Base-by-base conservation (phyloP, 2,329 filamentous ascomycete species). In the Elsinoe fawcettii region DNA sequence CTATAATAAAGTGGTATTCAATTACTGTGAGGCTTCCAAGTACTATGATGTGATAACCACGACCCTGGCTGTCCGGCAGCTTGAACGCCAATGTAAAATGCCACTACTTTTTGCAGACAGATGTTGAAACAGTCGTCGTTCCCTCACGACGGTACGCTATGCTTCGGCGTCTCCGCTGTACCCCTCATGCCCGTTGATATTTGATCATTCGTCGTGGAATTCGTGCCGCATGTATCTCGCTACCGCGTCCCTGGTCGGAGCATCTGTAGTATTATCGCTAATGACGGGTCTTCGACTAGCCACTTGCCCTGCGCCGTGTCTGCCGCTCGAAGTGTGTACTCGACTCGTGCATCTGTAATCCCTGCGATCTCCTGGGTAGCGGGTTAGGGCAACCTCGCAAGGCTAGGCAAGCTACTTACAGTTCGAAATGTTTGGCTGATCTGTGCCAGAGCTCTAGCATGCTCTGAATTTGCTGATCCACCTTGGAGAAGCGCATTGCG, bases 281-380 rank as follows among this genome's bases (percentile, higher is more conserved):
- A 69, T 6, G 77, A 73, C 2, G 82, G 82, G 64, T 85, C 82
- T 60, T 85, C 82, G 36, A 71, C 70, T 44, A 84, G 71, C 81
- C 82, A 85, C 70, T 83, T 82, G 37, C 80, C 78, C 61, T 80
- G 79, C 41, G 77, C 71, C 43, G 72, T 64, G 64, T 85, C 82
- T 39, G 79, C 76, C 23, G 74, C 71, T 60, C 78, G 76, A 16
- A 85, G 74, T 27, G 79, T 78, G 57, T 76, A 73, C 54, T 81
- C 73, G 49, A 84, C 78, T 61, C 79, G 72, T 46, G 75, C 72
- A 62, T 85, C 80, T 12, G 81, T 83, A 60, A 84, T 75, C 23
- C 74, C 73, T 12, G 74, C 71, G 44, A 84, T 70, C 66, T 85
- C 82, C 78, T 85, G 64, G 53, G 49, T 5, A 37, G 11, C 34